Percentiles rank a stretch among this genome's conserved stretches.
phyloP scores from a whole-genome alignment of 2,329 filamentous ascomycete species.

The Fusarium duplospermum region DNA sequence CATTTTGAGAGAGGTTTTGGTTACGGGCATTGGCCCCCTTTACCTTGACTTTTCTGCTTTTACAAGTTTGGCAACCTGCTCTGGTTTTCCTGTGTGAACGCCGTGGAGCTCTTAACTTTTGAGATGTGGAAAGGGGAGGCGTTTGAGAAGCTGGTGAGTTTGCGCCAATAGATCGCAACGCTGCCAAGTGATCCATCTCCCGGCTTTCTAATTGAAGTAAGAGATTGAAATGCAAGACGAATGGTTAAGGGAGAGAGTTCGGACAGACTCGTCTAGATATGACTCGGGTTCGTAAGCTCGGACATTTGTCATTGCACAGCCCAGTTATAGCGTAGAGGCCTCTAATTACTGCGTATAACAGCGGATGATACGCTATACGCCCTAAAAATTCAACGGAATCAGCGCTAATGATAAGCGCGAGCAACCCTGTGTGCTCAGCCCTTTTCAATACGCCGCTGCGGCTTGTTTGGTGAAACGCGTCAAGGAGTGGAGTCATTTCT shows the following conservation, averaged over 20 bases:
- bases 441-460: neutral
- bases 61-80: neutral
- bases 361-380: neutral
- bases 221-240: neutral
- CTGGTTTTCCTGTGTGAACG: neutral
- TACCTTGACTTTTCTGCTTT: neutral
- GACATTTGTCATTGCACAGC: neutral
- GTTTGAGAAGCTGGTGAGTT: neutral
- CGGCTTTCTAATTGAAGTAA: neutral
- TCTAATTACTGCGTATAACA: neutral
- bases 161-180: neutral
- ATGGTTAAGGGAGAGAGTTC: neutral
- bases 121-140: neutral
- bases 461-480: neutral
- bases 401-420: neutral
- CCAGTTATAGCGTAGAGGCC: neutral
- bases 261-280: neutral
- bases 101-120: neutral
- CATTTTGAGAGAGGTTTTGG: too few relatives aligned
- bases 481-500: neutral
- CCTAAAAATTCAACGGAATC: neutral
- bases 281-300: neutral
- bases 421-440: neutral
- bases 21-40: too few relatives aligned
- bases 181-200: neutral